These are phyloP conservation scores for Hyaloscypha hepaticicola DNA, from an alignment of 495 filamentous ascomycete species.

Conservation along the genomic window DNA sequence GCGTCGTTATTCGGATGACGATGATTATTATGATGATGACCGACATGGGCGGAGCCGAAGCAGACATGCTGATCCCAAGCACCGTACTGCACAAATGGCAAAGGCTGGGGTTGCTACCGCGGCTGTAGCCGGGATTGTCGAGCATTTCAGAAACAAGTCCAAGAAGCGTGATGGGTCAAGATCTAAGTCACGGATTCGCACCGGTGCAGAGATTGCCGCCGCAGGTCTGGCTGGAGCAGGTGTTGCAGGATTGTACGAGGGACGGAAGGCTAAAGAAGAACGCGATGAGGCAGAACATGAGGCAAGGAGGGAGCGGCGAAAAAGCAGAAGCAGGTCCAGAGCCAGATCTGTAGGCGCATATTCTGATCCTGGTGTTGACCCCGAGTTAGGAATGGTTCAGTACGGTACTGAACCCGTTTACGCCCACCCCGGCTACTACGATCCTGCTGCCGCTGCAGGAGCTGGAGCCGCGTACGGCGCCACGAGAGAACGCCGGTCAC, in stretches of 20 bases:
- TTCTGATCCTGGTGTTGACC: constrained; percentile 54
- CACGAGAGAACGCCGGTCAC: constrained; percentile 43
- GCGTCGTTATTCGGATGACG: constrained; percentile 35
- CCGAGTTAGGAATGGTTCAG: constrained; percentile 74
- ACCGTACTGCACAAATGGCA: constrained; percentile 67
- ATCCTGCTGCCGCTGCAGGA: constrained; percentile 33
- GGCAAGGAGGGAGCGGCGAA: constrained; percentile 19
- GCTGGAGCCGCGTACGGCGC: constrained; percentile 44
- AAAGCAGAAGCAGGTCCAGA: constrained; percentile 56
- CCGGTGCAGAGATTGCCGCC: constrained; percentile 62
- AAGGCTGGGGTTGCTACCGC: constrained; percentile 78
- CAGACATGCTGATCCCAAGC: constrained; percentile 53
- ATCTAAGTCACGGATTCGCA: constrained; percentile 55
- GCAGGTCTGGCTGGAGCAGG: constrained; percentile 78
- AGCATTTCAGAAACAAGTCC: constrained; percentile 73
- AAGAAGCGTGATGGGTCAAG: constrained; percentile 52
- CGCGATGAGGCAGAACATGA: constrained; percentile 47
- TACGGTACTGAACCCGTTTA: constrained; percentile 70
- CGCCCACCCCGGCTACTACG: constrained; percentile 35
- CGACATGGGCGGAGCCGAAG: constrained; percentile 43
- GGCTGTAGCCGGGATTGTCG: constrained; percentile 71
- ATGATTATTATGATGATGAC: constrained; percentile 24
- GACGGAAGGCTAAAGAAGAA: constrained; percentile 65
- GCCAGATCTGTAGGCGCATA: constrained; percentile 52
- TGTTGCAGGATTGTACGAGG: constrained; percentile 79